Percentiles rank a stretch among this genome's conserved stretches.
phyloP scores from a whole-genome alignment of 1,284 basidiomycete species.

The Flammula alnicola region DNA sequence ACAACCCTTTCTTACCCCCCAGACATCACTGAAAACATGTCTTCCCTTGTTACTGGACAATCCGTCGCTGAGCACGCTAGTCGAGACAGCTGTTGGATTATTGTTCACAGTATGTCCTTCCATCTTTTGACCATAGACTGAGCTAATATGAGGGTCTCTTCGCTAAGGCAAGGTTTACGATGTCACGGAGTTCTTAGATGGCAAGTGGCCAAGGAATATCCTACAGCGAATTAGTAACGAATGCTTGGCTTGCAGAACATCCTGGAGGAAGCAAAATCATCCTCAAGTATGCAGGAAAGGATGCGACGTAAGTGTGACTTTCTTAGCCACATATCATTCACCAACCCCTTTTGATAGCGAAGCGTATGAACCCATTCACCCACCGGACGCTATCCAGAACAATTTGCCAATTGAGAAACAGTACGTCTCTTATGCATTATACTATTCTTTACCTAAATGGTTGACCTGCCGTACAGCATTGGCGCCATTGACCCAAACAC shows the following conservation, averaged over 20 bases:
- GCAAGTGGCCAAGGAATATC: constrained; percentile 16
- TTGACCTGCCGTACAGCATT: constrained; percentile 59
- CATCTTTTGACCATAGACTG: not conserved
- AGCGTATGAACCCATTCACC: constrained; percentile 87
- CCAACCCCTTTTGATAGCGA: constrained; percentile 41
- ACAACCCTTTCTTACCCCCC: not conserved
- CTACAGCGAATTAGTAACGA: not conserved
- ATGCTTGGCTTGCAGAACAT: constrained; percentile 22
- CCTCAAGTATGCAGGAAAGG: constrained; percentile 49
- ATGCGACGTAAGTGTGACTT: constrained; percentile 36
- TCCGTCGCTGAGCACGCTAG: constrained; percentile 75
- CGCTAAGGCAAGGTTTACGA: constrained; percentile 33
- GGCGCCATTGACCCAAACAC: constrained; percentile 71
- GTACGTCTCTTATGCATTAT: constrained; percentile 41
- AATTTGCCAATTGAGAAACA: constrained; percentile 81
- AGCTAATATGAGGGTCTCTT: not conserved
- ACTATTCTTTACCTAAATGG: not conserved
- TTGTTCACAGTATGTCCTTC: constrained; percentile 71
- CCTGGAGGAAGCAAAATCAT: constrained; percentile 38
- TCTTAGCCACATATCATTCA: not conserved
- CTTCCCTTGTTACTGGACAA: constrained; percentile 49
- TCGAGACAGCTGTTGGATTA: constrained; percentile 86
- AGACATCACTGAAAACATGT: constrained; percentile 19
- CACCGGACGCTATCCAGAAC: constrained; percentile 83
- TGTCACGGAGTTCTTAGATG: constrained; percentile 40